A percentile compares a stretch with the other conserved stretches of the same genome.
Evolutionary conservation across 2,329 filamentous ascomycete species (phyloP).

Genomic region (Tolypocladium cylindrosporum): DNA sequence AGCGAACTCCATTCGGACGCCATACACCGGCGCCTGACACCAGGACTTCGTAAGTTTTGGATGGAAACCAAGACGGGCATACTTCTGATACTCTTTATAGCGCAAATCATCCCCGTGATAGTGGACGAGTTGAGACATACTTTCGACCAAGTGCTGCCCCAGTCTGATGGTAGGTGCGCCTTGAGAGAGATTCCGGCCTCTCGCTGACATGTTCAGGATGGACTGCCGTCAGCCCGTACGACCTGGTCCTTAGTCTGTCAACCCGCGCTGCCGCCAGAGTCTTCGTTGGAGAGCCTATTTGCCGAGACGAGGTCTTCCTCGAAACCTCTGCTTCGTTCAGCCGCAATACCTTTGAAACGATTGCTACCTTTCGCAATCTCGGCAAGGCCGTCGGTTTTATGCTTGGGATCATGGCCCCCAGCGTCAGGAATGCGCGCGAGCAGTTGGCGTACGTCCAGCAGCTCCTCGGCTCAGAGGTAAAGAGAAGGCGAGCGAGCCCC

Average conservation of each 20-base stretch:
- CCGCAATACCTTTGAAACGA: constrained; percentile 7
- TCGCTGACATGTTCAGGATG: background rate
- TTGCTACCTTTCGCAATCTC: constrained; percentile 5
- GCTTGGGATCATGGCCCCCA: constrained; percentile 2
- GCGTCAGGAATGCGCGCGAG: constrained; percentile 2
- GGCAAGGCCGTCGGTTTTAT: constrained; percentile 1
- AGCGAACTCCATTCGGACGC: constrained; percentile 8
- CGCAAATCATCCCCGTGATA: constrained; percentile 6
- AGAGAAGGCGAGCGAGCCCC: background rate
- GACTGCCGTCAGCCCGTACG: constrained; percentile 4
- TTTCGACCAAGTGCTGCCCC: constrained; percentile 4
- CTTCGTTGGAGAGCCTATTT: constrained; percentile 7
- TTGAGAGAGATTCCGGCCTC: too few species aligned
- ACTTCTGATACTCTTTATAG: background rate
- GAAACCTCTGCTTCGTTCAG: constrained; percentile 6
- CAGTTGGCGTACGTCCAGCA: constrained; percentile 6
- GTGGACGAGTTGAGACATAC: constrained; percentile 6
- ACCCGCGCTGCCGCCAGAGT: constrained; percentile 7
- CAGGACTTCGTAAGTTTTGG: constrained; percentile 4
- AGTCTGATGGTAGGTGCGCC: background rate
- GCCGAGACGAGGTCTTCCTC: constrained; percentile 7
- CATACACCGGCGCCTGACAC: constrained; percentile 6
- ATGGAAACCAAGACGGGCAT: background rate
- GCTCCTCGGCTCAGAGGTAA: constrained; percentile 5
- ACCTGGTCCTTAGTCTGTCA: constrained; percentile 5